Conservation (phyloP, 257 asterid genomes). For the Paraleonurus japonicus region DNA sequence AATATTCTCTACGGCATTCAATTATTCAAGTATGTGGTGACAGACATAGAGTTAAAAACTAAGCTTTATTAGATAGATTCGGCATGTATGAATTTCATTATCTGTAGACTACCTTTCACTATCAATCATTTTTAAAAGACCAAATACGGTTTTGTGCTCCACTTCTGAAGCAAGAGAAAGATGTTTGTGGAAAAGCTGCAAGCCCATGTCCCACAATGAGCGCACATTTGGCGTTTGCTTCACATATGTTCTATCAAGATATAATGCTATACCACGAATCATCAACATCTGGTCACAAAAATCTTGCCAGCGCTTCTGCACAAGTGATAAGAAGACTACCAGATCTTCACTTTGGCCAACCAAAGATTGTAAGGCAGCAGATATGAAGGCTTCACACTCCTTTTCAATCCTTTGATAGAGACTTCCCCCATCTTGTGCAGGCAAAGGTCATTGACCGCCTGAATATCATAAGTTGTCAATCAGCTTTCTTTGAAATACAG, state of each 20-base stretch:
- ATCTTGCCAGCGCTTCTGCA: constrained; percentile 92
- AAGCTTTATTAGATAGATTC: neutral
- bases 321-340: constrained; percentile 86
- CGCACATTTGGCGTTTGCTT: constrained; percentile 86
- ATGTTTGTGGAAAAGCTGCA: constrained; percentile 93
- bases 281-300: constrained; percentile 96
- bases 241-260: constrained; percentile 93
- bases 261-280: constrained; percentile 94
- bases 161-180: constrained; percentile 89
- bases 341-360: constrained; percentile 95
- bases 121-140: constrained; percentile 88
- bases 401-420: constrained; percentile 83
- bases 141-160: constrained; percentile 87
- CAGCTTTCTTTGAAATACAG: constrained; percentile 21
- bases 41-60: neutral
- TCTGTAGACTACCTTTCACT: constrained; percentile 65
- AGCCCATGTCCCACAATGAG: constrained; percentile 98
- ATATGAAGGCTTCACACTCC: constrained; percentile 79
- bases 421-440: constrained; percentile 94
- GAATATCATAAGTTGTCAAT: constrained; percentile 25
- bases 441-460: constrained; percentile 95
- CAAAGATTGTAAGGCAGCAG: constrained; percentile 69
- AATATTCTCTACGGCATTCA: neutral
- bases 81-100: neutral
- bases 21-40: neutral